Conservation (phyloP, 1,139 yeast species). For the Nematodospora anomalae region DNA sequence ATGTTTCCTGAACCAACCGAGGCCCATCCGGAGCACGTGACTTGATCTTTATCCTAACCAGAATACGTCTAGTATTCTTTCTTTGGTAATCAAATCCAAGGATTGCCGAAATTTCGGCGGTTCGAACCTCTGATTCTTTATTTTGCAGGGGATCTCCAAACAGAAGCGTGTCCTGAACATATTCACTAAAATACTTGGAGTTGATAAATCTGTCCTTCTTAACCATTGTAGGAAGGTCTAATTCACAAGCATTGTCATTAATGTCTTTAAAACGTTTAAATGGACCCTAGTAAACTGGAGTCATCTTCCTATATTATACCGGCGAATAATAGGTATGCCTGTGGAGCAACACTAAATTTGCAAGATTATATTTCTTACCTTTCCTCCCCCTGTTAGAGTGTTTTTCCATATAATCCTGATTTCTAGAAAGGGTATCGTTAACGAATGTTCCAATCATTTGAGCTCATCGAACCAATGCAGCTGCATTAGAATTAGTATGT, state of each 20-base stretch:
- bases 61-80: background rate
- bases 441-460: too few relatives aligned
- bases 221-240: conserved; percentile 4
- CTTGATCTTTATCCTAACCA: conserved; percentile 2
- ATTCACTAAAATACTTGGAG: conserved; percentile 3
- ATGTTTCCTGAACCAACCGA: conserved; percentile 3
- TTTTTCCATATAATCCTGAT: conserved; percentile 5
- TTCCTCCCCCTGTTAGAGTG: conserved; percentile 5
- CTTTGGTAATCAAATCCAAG: conserved; percentile 1
- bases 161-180: background rate
- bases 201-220: conserved; percentile 5
- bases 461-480: too few relatives aligned
- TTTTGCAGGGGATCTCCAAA: background rate
- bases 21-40: background rate
- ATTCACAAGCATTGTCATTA: conserved; percentile 6
- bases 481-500: too few relatives aligned
- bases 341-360: conserved; percentile 4
- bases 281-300: conserved; percentile 7
- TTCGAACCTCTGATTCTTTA: conserved; percentile 1
- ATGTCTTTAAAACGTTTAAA: conserved; percentile 6
- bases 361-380: conserved; percentile 1
- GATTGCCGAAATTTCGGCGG: conserved; percentile 1
- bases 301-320: too few relatives aligned
- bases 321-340: conserved; percentile 3
- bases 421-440: conserved; percentile 1